phyloP scores from a whole-genome alignment of 176 grass and related monocot species.

The Avena eriantha region DNA sequence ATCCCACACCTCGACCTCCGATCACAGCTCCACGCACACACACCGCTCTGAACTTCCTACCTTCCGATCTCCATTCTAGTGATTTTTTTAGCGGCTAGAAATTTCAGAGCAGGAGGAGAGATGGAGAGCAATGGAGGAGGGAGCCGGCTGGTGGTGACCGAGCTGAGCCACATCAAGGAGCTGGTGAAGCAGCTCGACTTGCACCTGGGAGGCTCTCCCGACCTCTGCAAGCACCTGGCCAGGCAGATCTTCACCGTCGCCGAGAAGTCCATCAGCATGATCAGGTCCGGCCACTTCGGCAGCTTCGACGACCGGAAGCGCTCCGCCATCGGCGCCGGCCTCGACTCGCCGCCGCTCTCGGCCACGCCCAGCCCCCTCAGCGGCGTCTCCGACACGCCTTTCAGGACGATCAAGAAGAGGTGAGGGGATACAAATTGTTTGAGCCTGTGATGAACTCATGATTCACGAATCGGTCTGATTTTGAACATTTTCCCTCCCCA shows the following conservation, averaged over 20 bases:
- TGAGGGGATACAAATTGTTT: neutral
- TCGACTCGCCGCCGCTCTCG: slow-evolving; percentile 31
- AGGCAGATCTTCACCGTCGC: slow-evolving; percentile 50
- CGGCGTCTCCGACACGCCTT: slow-evolving; percentile 51
- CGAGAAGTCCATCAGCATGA: slow-evolving; percentile 60
- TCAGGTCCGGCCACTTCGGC: slow-evolving; percentile 31
- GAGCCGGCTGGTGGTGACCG: slow-evolving; percentile 40
- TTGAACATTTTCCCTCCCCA: neutral
- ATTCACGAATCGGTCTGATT: neutral
- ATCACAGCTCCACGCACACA: neutral
- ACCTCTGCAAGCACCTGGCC: slow-evolving; percentile 53
- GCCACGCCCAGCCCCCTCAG: slow-evolving; percentile 46
- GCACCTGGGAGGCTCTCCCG: slow-evolving; percentile 37
- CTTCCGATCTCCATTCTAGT: neutral
- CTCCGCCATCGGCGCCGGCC: neutral
- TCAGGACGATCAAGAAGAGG: slow-evolving; percentile 54
- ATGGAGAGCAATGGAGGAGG: slow-evolving; percentile 54
- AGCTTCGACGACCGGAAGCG: slow-evolving; percentile 10
- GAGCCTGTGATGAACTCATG: neutral
- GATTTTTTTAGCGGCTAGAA: neutral
- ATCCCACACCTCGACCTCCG: neutral
- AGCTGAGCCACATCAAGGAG: slow-evolving; percentile 67
- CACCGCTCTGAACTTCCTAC: neutral
- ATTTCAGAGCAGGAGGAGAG: neutral
- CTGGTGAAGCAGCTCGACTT: slow-evolving; percentile 58